Evolutionary conservation across 2,329 filamentous ascomycete species (phyloP).

Genomic region (Thielaviopsis musarum): DNA sequence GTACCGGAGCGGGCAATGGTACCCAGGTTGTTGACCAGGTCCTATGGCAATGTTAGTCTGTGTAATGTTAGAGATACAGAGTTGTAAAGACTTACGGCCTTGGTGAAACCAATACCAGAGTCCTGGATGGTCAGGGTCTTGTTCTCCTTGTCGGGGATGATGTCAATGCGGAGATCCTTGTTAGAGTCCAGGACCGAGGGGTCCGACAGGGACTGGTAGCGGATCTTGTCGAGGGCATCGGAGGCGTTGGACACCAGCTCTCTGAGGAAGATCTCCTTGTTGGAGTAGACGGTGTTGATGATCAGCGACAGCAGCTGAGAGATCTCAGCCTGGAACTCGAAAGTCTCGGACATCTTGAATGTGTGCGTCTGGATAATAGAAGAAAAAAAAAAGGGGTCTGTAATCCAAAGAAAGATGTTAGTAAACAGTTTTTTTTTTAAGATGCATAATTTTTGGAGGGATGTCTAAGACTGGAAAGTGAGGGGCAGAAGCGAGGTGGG

Average conservation of each 20-base stretch:
- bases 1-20: slow-evolving; percentile 98
- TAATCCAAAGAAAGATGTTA: not conserved
- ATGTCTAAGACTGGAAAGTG: not conserved
- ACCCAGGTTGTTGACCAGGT: slow-evolving; percentile 99
- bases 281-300: slow-evolving; percentile 99
- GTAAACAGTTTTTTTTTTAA: not conserved
- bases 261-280: slow-evolving; percentile 99
- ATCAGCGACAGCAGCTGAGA: slow-evolving; percentile 99
- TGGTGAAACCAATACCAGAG: slow-evolving; percentile 99
- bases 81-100: slow-evolving; percentile 59
- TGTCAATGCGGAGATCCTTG: slow-evolving; percentile 98
- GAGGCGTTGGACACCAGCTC: slow-evolving; percentile 97
- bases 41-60: slow-evolving; percentile 35
- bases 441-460: not conserved
- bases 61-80: not conserved
- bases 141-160: slow-evolving; percentile 91
- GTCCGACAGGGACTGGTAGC: slow-evolving; percentile 95
- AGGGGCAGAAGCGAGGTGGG: slow-evolving; percentile 5
- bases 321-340: slow-evolving; percentile 99
- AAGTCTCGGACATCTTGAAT: slow-evolving; percentile 48
- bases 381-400: slow-evolving; percentile 9
- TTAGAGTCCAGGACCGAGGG: slow-evolving; percentile 89
- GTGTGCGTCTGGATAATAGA: slow-evolving; percentile 1
- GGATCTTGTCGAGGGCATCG: slow-evolving; percentile 99
- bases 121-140: slow-evolving; percentile 97